Evolutionary conservation across 2,329 filamentous ascomycete species (phyloP).

Genomic region (Colletotrichum liriopes): DNA sequence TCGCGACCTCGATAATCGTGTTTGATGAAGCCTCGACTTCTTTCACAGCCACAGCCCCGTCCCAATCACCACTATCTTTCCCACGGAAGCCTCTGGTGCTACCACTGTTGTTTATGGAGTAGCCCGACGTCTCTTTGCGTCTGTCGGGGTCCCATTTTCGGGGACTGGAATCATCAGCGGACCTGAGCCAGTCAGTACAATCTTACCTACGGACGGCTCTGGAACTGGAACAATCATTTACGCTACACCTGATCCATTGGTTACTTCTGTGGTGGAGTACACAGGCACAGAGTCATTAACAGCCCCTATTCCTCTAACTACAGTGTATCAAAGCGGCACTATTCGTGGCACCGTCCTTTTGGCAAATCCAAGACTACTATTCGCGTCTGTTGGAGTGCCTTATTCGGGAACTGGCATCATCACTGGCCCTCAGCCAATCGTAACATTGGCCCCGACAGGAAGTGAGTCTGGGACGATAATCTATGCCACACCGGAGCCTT

Average conservation of each 20-base stretch:
- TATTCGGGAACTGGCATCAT: conserved; percentile 19
- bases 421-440: conserved; percentile 13
- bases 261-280: conserved; percentile 13
- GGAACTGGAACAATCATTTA: conserved; percentile 2
- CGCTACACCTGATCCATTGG: conserved; percentile 2
- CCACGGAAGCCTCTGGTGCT: neutral
- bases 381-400: neutral
- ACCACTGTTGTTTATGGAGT: conserved; percentile 19
- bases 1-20: neutral
- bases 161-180: conserved; percentile 25
- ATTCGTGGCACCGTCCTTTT: conserved; percentile 29
- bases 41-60: neutral
- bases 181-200: conserved; percentile 7
- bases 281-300: neutral
- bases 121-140: neutral
- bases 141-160: neutral
- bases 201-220: neutral
- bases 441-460: neutral
- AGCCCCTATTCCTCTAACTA: conserved; percentile 8
- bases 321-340: conserved; percentile 22
- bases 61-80: neutral
- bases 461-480: conserved; percentile 33
- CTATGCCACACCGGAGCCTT: conserved; percentile 23
- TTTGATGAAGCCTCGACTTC: neutral
- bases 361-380: conserved; percentile 5